phyloP scores from a whole-genome alignment of 2,329 filamentous ascomycete species.

The Fusarium ramigenum region DNA sequence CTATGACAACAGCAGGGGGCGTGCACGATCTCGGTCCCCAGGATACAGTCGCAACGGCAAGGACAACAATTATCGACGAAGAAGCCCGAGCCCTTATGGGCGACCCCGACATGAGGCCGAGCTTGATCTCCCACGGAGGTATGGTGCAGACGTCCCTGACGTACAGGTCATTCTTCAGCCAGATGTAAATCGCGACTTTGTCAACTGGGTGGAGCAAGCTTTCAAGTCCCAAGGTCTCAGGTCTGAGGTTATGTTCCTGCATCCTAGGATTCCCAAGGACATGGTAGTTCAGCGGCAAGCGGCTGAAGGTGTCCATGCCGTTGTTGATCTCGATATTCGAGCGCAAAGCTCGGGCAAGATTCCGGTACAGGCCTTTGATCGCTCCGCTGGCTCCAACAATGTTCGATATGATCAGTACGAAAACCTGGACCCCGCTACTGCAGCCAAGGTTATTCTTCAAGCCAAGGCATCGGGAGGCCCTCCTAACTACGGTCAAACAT shows the following conservation, averaged over 20 bases:
- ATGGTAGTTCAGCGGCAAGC: slow-evolving; percentile 87
- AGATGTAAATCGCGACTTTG: slow-evolving; percentile 80
- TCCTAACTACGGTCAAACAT: slow-evolving; percentile 46
- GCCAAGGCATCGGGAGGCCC: slow-evolving; percentile 62
- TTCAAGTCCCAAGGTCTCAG: slow-evolving; percentile 78
- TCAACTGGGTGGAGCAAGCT: slow-evolving; percentile 80
- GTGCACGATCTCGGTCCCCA: slow-evolving; percentile 77
- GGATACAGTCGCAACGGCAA: slow-evolving; percentile 54
- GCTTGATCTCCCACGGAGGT: slow-evolving; percentile 77
- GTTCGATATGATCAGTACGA: slow-evolving; percentile 89
- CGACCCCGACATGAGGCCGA: slow-evolving; percentile 62
- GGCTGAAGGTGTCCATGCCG: slow-evolving; percentile 86
- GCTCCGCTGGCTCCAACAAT: slow-evolving; percentile 75
- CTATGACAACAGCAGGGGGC: slow-evolving; percentile 53
- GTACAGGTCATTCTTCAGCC: slow-evolving; percentile 87
- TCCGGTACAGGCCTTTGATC: slow-evolving; percentile 85
- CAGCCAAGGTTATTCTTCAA: slow-evolving; percentile 81
- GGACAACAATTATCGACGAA: slow-evolving; percentile 67
- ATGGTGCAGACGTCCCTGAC: slow-evolving; percentile 82
- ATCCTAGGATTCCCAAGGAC: slow-evolving; percentile 78
- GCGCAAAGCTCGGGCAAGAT: slow-evolving; percentile 79
- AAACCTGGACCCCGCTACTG: slow-evolving; percentile 79
- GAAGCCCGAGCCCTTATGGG: slow-evolving; percentile 74
- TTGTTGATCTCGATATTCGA: slow-evolving; percentile 77
- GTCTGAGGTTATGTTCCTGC: slow-evolving; percentile 82